These are phyloP conservation scores for Lindgomyces ingoldianus DNA, from an alignment of 495 filamentous ascomycete genomes.

Conservation along the genomic window DNA sequence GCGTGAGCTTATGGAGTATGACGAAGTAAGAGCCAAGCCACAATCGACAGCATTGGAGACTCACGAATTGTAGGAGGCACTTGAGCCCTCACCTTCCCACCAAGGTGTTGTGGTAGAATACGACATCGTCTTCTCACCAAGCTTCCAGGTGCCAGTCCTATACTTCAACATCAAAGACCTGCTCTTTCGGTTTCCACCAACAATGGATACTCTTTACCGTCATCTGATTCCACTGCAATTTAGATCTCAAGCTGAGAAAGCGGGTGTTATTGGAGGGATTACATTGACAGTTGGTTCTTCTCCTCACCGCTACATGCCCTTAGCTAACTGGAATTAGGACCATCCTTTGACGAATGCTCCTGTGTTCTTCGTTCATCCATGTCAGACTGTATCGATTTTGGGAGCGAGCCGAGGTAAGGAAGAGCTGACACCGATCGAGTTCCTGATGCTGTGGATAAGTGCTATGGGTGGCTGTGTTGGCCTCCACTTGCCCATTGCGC, in stretches of 20 bases:
- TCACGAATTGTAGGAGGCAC: slow-evolving; percentile 15
- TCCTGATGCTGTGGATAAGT: slow-evolving; percentile 34
- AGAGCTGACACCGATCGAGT: slow-evolving; percentile 21
- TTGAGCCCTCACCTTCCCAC: neutral
- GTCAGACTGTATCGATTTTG: slow-evolving; percentile 32
- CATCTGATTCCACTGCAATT: slow-evolving; percentile 27
- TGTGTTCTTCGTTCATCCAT: slow-evolving; percentile 38
- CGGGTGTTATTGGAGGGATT: slow-evolving; percentile 35
- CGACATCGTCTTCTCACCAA: slow-evolving; percentile 33
- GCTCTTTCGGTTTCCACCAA: slow-evolving; percentile 8
- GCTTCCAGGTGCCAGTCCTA: slow-evolving; percentile 34
- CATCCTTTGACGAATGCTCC: slow-evolving; percentile 32
- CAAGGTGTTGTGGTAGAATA: slow-evolving; percentile 14
- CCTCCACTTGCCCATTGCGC: slow-evolving; percentile 18
- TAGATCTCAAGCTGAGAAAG: slow-evolving; percentile 21
- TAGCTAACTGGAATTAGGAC: too few relatives aligned
- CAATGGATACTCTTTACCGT: slow-evolving; percentile 24
- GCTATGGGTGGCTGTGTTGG: slow-evolving; percentile 28
- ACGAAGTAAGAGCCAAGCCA: neutral
- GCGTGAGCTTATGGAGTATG: neutral
- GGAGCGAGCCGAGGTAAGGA: slow-evolving; percentile 3
- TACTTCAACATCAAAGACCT: slow-evolving; percentile 35
- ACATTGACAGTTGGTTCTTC: slow-evolving; percentile 27
- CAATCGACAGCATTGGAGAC: neutral
- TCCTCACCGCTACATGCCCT: too few relatives aligned